Conservation (phyloP, 768 basidiomycete species). For the Sutorius australiensis region DNA sequence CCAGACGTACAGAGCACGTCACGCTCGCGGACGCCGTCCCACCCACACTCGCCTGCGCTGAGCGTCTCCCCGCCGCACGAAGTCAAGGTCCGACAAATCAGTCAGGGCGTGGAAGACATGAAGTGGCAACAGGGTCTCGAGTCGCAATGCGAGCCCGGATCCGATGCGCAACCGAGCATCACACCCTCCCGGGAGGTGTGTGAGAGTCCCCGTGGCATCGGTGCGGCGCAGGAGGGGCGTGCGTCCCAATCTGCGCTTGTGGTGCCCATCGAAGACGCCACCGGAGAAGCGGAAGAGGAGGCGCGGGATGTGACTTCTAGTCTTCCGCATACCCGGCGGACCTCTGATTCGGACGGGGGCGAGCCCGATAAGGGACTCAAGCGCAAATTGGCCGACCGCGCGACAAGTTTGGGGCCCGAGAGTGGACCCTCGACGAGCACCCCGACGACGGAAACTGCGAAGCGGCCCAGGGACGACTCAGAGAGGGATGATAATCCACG, state of each 20-base stretch:
- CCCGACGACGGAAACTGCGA: slow-evolving; percentile 39
- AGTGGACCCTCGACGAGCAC: slow-evolving; percentile 19
- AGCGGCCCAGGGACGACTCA: slow-evolving; percentile 60
- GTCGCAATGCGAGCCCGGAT: slow-evolving; percentile 10
- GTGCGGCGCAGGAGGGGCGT: slow-evolving; percentile 11
- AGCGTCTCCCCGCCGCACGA: slow-evolving; percentile 71
- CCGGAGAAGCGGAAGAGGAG: slow-evolving; percentile 32
- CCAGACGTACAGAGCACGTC: slow-evolving; percentile 42
- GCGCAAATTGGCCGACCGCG: slow-evolving; percentile 66
- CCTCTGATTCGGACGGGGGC: slow-evolving; percentile 42
- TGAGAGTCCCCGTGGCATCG: slow-evolving; percentile 11
- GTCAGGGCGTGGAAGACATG: slow-evolving; percentile 74
- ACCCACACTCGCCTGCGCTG: slow-evolving; percentile 26
- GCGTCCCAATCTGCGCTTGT: slow-evolving; percentile 9
- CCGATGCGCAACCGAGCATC: slow-evolving; percentile 6
- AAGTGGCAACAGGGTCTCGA: slow-evolving; percentile 53
- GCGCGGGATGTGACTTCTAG: slow-evolving; percentile 26
- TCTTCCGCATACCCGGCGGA: slow-evolving; percentile 25
- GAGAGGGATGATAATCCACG: slow-evolving; percentile 62
- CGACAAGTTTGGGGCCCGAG: slow-evolving; percentile 57
- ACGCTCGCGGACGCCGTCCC: slow-evolving; percentile 31
- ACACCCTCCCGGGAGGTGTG: neutral
- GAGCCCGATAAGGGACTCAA: slow-evolving; percentile 62
- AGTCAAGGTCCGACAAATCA: slow-evolving; percentile 76
- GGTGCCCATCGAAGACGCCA: slow-evolving; percentile 19